These are phyloP conservation scores for Dioscorea dumetorum DNA, from an alignment of 106 monocot genomes.

Conservation along the genomic window DNA sequence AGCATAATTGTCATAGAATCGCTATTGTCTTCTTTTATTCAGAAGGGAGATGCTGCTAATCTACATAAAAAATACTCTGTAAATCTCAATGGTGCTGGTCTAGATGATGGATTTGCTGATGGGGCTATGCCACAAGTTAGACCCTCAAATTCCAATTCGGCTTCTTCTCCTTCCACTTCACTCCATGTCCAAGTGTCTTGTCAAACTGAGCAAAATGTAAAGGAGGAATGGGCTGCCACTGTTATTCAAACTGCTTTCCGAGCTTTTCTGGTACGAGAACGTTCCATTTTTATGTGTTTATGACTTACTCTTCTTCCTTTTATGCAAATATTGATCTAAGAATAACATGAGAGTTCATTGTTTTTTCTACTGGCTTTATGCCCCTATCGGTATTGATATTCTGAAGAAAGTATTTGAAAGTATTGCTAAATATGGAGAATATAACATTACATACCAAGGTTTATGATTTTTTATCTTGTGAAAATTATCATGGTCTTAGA, in stretches of 20 bases:
- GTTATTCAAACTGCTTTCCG: constrained; percentile 86
- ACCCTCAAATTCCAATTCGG: constrained; percentile 32
- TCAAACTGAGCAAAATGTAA: constrained; percentile 30
- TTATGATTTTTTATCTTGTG: too few relatives aligned
- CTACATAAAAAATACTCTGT: constrained; percentile 25
- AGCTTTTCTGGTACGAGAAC: constrained; percentile 65
- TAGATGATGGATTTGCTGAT: constrained; percentile 22
- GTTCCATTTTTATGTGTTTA: background rate
- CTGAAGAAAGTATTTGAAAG: too few relatives aligned
- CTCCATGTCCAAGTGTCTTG: constrained; percentile 25
- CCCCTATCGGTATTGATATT: too few relatives aligned
- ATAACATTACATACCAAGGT: too few relatives aligned
- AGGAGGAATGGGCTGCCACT: constrained; percentile 69
- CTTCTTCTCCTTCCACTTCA: constrained; percentile 21
- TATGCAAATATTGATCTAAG: too few relatives aligned
- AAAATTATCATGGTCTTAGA: too few relatives aligned
- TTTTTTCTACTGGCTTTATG: too few relatives aligned
- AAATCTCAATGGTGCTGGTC: constrained; percentile 23
- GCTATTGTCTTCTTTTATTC: background rate
- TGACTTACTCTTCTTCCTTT: too few relatives aligned
- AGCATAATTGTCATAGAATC: too few relatives aligned
- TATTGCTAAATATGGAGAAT: too few relatives aligned
- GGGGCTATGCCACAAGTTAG: constrained; percentile 7
- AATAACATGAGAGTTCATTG: too few relatives aligned
- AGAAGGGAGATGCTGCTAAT: constrained; percentile 26